Percentiles rank a stretch among this genome's conserved stretches.
Evolutionary conservation across 2,329 filamentous ascomycete genomes (phyloP).

Genomic region (Penicillium brevicompactum): DNA sequence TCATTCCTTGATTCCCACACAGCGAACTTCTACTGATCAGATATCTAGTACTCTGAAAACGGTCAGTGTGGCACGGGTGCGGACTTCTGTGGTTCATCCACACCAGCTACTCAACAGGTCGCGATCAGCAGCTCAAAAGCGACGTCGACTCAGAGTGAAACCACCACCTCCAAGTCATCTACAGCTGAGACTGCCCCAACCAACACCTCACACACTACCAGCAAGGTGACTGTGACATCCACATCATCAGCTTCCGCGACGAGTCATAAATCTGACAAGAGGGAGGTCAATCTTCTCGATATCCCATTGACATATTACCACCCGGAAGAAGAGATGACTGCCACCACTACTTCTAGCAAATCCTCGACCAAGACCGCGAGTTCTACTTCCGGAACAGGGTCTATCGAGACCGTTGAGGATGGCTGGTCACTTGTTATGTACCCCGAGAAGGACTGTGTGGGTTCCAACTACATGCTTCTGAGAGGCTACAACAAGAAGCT

Average conservation of each 20-base stretch:
- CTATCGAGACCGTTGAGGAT: not conserved
- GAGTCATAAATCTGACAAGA: not conserved
- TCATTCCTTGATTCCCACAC: not conserved
- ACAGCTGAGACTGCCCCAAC: not conserved
- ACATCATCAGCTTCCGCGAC: not conserved
- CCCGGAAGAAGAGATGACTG: not conserved
- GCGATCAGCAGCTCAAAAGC: no score
- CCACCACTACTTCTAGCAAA: not conserved
- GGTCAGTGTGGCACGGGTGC: conserved; percentile 9
- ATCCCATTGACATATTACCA: not conserved
- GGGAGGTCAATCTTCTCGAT: not conserved
- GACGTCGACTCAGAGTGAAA: no score
- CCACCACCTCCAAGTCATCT: not conserved
- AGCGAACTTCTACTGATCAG: not conserved
- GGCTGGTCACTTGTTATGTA: conserved; percentile 5
- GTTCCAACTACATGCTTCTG: not conserved
- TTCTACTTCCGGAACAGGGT: not conserved
- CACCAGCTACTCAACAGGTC: not conserved
- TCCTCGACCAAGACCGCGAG: not conserved
- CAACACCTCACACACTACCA: not conserved
- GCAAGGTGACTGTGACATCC: not conserved
- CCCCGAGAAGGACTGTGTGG: not conserved
- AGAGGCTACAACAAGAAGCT: conserved; percentile 3
- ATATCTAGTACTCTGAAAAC: not conserved
- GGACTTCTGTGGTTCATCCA: not conserved